Evolutionary conservation across 495 filamentous ascomycete genomes (phyloP).

Genomic region (Aspergillus homomorphus): DNA sequence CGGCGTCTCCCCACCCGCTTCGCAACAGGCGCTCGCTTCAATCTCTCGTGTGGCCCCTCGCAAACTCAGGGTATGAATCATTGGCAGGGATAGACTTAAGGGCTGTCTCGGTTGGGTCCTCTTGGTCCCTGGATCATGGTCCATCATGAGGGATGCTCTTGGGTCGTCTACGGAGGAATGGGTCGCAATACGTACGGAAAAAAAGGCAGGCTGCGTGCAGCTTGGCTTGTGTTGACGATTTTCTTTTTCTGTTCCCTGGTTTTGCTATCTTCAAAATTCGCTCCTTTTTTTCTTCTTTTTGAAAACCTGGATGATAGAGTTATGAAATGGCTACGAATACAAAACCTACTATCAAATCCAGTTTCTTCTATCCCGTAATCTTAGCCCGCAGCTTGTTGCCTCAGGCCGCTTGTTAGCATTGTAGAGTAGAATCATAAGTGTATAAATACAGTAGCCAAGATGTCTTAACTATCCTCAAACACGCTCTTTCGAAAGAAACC

Average conservation of each 20-base stretch:
- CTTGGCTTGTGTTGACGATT: conserved; percentile 31
- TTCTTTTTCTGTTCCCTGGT: conserved; percentile 41
- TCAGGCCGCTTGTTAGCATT: no score
- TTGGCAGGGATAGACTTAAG: conserved; percentile 18
- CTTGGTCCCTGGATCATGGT: conserved; percentile 9
- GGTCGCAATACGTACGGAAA: conserved; percentile 33
- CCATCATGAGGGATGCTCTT: conserved; percentile 23
- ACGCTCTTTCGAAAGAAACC: conserved; percentile 86
- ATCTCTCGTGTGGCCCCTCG: conserved; percentile 15
- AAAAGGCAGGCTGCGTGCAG: conserved; percentile 31
- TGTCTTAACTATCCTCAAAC: conserved; percentile 44
- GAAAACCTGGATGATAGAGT: conserved; percentile 40
- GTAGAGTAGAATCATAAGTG: no score
- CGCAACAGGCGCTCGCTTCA: conserved; percentile 9
- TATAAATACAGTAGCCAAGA: no score
- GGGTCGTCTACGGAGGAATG: conserved; percentile 29
- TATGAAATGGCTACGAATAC: conserved; percentile 45
- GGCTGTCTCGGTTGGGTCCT: conserved; percentile 11
- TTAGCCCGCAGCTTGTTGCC: no score
- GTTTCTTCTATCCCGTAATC: conserved; percentile 4
- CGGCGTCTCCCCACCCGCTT: conserved; percentile 9
- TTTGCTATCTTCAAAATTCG: conserved; percentile 36
- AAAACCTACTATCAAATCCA: conserved; percentile 13
- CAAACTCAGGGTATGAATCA: conserved; percentile 27
- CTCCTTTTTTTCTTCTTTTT: conserved; percentile 26